phyloP scores from a whole-genome alignment of 1,284 basidiomycete species.

The Sanghuangporus sanghuang region DNA sequence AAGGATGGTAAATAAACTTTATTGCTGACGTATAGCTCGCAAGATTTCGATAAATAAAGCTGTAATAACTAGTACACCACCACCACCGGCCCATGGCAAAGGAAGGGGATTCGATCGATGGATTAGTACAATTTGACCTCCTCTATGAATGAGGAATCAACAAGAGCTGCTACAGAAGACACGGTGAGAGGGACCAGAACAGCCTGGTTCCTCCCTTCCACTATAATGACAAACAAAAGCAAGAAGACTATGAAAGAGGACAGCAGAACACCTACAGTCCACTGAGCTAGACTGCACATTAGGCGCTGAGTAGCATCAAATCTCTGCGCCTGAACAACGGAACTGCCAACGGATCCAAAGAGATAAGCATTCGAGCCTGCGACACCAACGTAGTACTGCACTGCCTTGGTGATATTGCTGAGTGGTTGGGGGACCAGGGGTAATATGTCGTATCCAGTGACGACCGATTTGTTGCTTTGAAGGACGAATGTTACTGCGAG shows the following conservation, averaged over 20 bases:
- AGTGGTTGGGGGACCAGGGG: background rate
- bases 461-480: background rate
- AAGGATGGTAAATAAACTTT: too few relatives aligned
- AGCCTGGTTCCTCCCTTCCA: background rate
- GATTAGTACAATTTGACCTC: too few relatives aligned
- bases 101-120: too few relatives aligned
- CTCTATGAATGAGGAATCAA: background rate
- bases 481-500: background rate
- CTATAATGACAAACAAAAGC: background rate
- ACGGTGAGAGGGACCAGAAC: background rate
- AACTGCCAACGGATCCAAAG: background rate
- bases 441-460: background rate
- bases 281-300: background rate
- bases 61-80: too few relatives aligned
- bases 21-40: too few relatives aligned
- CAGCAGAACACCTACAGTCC: background rate
- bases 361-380: background rate
- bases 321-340: background rate
- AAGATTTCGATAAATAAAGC: too few relatives aligned
- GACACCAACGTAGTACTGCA: background rate
- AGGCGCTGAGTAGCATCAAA: background rate
- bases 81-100: too few relatives aligned
- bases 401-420: background rate
- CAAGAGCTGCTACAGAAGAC: background rate
- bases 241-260: background rate